phyloP scores from a whole-genome alignment of 306 rosid genomes.

The Prunus davidiana region DNA sequence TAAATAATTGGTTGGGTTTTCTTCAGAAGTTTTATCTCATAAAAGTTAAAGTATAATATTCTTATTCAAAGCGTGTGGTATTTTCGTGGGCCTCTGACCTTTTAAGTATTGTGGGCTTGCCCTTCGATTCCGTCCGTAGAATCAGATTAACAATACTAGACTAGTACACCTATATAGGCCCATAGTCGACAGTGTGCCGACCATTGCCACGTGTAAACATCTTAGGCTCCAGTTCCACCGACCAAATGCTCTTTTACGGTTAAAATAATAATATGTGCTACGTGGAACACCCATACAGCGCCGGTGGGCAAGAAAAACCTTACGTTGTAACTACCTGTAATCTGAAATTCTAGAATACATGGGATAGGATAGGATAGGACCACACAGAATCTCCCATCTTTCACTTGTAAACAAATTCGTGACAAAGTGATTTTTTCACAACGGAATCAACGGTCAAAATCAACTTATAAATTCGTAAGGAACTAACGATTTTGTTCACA shows the following conservation, averaged over 20 bases:
- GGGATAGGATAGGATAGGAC: background rate
- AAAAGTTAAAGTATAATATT: background rate
- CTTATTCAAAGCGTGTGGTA: constrained; percentile 11
- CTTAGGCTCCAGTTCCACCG: constrained; percentile 19
- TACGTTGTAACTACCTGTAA: background rate
- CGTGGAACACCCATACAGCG: background rate
- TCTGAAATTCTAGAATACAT: background rate
- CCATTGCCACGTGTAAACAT: constrained; percentile 16
- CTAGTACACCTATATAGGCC: no score
- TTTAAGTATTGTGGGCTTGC: background rate
- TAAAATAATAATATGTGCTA: background rate
- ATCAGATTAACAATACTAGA: no score
- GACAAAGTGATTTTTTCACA: no score
- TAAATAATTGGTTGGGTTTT: no score
- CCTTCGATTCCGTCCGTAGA: background rate
- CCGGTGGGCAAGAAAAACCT: background rate
- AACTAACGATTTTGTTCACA: no score
- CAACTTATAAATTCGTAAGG: no score
- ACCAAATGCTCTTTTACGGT: background rate
- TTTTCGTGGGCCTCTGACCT: no score
- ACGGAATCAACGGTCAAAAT: no score
- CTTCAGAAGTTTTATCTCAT: background rate
- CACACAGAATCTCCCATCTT: background rate
- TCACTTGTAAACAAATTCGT: no score
- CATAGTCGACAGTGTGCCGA: constrained; percentile 8